phyloP scores from a whole-genome alignment of 805 yeast species.

The Cyberlindnera galapagoensis region DNA sequence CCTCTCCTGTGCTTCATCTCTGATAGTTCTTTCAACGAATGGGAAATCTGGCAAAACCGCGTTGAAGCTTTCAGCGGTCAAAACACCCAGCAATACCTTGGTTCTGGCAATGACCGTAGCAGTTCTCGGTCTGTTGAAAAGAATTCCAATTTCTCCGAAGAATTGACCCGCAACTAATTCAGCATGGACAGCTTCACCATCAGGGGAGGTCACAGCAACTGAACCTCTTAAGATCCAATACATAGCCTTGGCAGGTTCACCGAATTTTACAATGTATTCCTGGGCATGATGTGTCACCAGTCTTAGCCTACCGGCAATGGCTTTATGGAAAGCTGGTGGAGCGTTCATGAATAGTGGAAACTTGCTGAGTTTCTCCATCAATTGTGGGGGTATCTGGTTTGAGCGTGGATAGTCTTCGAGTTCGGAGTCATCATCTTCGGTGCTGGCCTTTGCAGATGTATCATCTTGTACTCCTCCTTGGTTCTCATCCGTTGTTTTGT shows the following conservation, averaged over 20 bases:
- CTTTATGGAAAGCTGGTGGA: conserved; percentile 55
- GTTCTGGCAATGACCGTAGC: conserved; percentile 73
- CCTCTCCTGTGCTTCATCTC: conserved; percentile 78
- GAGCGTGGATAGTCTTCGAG: conserved; percentile 8
- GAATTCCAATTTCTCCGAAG: conserved; percentile 75
- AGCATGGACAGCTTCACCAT: conserved; percentile 70
- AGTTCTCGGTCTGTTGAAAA: conserved; percentile 69
- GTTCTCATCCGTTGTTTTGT: too few relatives aligned
- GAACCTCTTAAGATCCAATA: conserved; percentile 75
- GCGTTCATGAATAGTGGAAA: conserved; percentile 64
- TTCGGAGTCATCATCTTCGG: background rate
- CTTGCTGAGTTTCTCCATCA: conserved; percentile 46
- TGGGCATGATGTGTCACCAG: conserved; percentile 61
- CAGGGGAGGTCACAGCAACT: conserved; percentile 70
- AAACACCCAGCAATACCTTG: conserved; percentile 58
- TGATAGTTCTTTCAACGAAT: conserved; percentile 53
- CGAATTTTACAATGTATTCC: conserved; percentile 61
- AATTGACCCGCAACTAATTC: conserved; percentile 63
- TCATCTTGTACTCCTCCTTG: background rate
- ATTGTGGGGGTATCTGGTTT: conserved; percentile 41
- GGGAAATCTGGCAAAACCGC: conserved; percentile 59
- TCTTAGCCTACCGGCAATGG: conserved; percentile 50
- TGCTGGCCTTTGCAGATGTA: conserved; percentile 1
- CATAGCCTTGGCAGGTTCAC: conserved; percentile 71
- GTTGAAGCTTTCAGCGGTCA: conserved; percentile 57